Conservation (phyloP, 768 basidiomycete species). For the Agaricus sinodeliciosus region DNA sequence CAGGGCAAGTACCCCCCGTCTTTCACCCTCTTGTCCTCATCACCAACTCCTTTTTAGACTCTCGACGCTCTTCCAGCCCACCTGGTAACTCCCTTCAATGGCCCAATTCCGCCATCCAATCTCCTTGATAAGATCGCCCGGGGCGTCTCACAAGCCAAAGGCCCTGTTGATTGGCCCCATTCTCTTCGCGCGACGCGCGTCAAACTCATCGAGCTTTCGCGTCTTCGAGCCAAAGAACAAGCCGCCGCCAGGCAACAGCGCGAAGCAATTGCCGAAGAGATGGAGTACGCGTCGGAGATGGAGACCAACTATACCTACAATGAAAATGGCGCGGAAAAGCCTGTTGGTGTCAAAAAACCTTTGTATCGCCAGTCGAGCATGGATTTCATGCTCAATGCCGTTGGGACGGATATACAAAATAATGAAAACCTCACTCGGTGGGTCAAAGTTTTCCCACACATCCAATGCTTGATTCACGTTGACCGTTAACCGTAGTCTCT, state of each 20-base stretch:
- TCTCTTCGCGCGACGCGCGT: conserved; percentile 75
- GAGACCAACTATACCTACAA: conserved; percentile 20
- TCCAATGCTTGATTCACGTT: background rate
- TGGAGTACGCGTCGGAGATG: conserved; percentile 33
- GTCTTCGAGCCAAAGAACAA: conserved; percentile 53
- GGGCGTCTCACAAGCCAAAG: conserved; percentile 69
- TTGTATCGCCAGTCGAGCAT: conserved; percentile 81
- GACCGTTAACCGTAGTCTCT: conserved; percentile 36
- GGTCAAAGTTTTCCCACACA: conserved; percentile 18
- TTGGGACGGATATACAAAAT: conserved; percentile 35
- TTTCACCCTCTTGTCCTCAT: conserved; percentile 10
- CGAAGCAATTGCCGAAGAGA: conserved; percentile 41
- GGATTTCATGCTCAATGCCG: conserved; percentile 67
- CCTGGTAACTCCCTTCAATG: conserved; percentile 83
- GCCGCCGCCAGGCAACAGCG: conserved; percentile 26
- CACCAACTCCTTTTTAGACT: conserved; percentile 39
- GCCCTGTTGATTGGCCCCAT: conserved; percentile 75
- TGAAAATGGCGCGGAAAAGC: conserved; percentile 21
- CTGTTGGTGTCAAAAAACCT: conserved; percentile 37
- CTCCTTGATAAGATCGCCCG: conserved; percentile 83
- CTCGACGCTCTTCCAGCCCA: conserved; percentile 79
- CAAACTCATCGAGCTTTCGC: conserved; percentile 78
- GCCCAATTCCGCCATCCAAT: conserved; percentile 77
- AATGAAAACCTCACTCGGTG: conserved; percentile 59
- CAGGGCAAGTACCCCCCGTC: conserved; percentile 39